Evolutionary conservation across 352 stramenopile genomes (phyloP).

Genomic region (Pythium guiyangense): DNA sequence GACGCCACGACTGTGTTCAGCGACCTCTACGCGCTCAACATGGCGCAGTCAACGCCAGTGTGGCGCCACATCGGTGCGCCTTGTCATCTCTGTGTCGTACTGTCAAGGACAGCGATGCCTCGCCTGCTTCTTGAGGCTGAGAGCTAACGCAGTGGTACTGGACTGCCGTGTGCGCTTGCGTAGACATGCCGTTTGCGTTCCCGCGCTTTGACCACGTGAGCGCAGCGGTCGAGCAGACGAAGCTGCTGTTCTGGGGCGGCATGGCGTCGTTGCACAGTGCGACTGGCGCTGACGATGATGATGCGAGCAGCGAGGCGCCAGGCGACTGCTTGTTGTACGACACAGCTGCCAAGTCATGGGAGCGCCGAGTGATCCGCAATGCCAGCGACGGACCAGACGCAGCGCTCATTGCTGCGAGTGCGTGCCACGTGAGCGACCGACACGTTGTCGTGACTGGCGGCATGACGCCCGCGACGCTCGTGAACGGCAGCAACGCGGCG

Average conservation of each 20-base stretch:
- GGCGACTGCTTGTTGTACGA: conserved; percentile 48
- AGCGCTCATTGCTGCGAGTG: conserved; percentile 39
- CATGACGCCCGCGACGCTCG: conserved; percentile 32
- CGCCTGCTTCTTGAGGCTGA: neutral
- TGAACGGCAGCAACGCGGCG: conserved; percentile 31
- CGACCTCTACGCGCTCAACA: conserved; percentile 66
- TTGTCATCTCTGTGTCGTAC: neutral
- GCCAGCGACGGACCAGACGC: conserved; percentile 22
- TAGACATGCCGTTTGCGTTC: conserved; percentile 16
- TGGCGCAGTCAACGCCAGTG: conserved; percentile 21
- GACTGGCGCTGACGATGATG: conserved; percentile 16
- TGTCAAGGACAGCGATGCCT: too few species aligned
- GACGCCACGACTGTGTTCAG: conserved; percentile 59
- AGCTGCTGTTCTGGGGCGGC: conserved; percentile 59
- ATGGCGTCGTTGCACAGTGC: conserved; percentile 35
- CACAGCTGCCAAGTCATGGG: conserved; percentile 35
- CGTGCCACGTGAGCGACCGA: conserved; percentile 41
- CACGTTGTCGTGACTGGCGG: conserved; percentile 64
- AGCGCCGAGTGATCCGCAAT: conserved; percentile 31
- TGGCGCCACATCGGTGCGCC: conserved; percentile 58
- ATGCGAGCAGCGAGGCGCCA: neutral
- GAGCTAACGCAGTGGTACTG: neutral
- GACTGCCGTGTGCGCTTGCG: neutral
- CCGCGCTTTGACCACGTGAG: conserved; percentile 61
- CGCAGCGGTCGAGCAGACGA: conserved; percentile 36